Conservation (phyloP, 2,329 filamentous ascomycete genomes). For the Colletotrichum musae region DNA sequence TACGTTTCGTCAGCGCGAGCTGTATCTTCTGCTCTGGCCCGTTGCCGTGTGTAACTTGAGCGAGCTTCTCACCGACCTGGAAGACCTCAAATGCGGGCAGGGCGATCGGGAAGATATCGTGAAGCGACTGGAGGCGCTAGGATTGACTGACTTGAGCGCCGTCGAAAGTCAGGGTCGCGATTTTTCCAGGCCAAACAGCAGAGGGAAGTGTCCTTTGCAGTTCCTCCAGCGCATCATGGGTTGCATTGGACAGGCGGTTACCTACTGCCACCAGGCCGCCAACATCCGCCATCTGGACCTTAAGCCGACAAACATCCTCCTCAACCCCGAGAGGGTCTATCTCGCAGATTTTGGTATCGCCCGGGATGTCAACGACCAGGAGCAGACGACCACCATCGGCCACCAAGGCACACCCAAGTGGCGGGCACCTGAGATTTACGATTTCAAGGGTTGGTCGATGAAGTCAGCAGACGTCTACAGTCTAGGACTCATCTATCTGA, state of each 20-base stretch:
- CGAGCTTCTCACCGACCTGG: slow-evolving; percentile 59
- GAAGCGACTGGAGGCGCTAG: slow-evolving; percentile 55
- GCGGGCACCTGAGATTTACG: slow-evolving; percentile 61
- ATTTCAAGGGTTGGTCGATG: slow-evolving; percentile 58
- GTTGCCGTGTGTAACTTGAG: slow-evolving; percentile 62
- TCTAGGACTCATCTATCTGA: slow-evolving; percentile 61
- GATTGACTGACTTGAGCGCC: slow-evolving; percentile 54
- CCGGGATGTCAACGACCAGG: slow-evolving; percentile 60
- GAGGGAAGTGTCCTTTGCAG: slow-evolving; percentile 53
- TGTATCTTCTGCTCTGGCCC: slow-evolving; percentile 64
- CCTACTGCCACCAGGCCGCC: slow-evolving; percentile 56
- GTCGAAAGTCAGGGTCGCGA: slow-evolving; percentile 49
- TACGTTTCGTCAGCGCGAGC: slow-evolving; percentile 54
- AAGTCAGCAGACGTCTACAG: slow-evolving; percentile 64
- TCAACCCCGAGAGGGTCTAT: slow-evolving; percentile 61
- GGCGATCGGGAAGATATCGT: slow-evolving; percentile 58
- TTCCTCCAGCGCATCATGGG: slow-evolving; percentile 60
- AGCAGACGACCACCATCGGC: slow-evolving; percentile 60
- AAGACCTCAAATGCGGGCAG: slow-evolving; percentile 54
- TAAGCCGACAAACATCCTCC: slow-evolving; percentile 63
- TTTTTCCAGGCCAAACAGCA: not conserved
- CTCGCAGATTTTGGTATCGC: slow-evolving; percentile 66
- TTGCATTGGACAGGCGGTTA: slow-evolving; percentile 60
- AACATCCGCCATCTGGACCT: slow-evolving; percentile 63
- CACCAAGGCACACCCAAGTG: slow-evolving; percentile 59